Evolutionary conservation across 140 eudicot species (phyloP), one percentile per base, ranked within the genome.

Genomic region (Artemisia princeps): DNA sequence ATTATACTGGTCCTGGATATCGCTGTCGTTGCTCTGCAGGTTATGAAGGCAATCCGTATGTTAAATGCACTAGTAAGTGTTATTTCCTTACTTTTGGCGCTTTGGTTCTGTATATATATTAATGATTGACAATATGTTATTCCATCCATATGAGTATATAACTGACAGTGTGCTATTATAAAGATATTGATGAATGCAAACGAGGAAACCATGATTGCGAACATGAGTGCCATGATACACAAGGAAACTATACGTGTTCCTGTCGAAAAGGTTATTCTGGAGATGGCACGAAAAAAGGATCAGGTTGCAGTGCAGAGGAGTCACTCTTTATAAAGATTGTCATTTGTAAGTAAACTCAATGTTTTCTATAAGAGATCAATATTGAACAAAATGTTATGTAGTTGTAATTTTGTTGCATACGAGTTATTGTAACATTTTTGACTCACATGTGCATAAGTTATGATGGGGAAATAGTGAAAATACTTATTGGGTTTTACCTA

Each of bases 101-200:
- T 22, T 22, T 1, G 1, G 23, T 22, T 22, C 23, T 22, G n/a
- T n/a, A n/a, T n/a, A 22, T 22, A 22, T 22, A 22, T 22, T 22
- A 22, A 22, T 22, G 23, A 22, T 22, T 22, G 23, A 24, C 28
- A 24, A 24, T 1, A 24, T 24, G 2, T 24, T 24, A 2, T 22
- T 22, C 23, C 23, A 22, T 22, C 1, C 28, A 24, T 24, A 1
- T 24, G 3, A 24, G 2, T 1, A 24, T 1, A 24, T 24, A 1
- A 1, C 3, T 2, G 3, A 24, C 28, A 2, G 2, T 24, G 2
- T 24, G 28, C 28, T 24, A 24, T 24, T 24, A 2, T 24, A 24
- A 1, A 80, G 85, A 80, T 68, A 64, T 80, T 40, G 11, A 80
- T 15, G 85, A 80, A 67, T 80, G 82, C 30, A 16, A 37, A 15